A percentile compares a stretch with the other conserved stretches of the same genome.
phyloP scores from a whole-genome alignment of 306 rosid species.

The Vicia villosa region DNA sequence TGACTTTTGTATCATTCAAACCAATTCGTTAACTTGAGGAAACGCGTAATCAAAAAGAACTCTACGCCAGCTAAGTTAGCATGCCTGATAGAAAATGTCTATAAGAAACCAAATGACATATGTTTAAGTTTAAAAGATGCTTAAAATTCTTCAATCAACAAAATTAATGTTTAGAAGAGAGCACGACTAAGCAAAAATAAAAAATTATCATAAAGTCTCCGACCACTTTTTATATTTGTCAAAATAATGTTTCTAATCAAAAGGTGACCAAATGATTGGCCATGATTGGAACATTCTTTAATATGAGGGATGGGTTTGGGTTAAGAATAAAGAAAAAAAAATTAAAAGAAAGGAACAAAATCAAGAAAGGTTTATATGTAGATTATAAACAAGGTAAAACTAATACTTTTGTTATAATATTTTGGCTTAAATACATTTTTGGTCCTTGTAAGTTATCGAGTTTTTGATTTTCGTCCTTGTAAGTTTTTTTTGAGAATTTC shows the following conservation, averaged over 20 bases:
- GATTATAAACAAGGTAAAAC: constrained; percentile 23
- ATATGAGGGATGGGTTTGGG: constrained; percentile 29
- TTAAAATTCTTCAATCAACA: background rate
- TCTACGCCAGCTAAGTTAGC: constrained; percentile 49
- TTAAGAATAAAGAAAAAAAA: constrained; percentile 25
- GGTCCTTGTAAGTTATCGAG: too few species aligned
- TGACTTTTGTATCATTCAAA: constrained; percentile 50
- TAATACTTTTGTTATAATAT: constrained; percentile 15
- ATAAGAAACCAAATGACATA: constrained; percentile 17
- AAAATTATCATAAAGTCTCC: constrained; percentile 27
- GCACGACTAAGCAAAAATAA: constrained; percentile 14
- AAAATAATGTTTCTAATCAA: constrained; percentile 36
- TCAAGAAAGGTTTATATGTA: constrained; percentile 19
- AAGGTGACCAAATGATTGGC: constrained; percentile 53
- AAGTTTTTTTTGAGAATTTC: too few species aligned
- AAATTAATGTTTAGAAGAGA: constrained; percentile 4
- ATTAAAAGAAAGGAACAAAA: constrained; percentile 23
- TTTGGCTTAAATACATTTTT: too few species aligned
- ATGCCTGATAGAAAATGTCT: constrained; percentile 32
- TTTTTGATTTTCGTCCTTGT: too few species aligned
- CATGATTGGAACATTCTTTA: constrained; percentile 51
- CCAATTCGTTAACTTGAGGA: constrained; percentile 42
- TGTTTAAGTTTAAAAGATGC: background rate
- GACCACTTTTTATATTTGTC: constrained; percentile 39
- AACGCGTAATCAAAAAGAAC: constrained; percentile 36